A percentile compares a stretch with the other conserved stretches of the same genome.
Conservation (phyloP, 2,329 filamentous ascomycete genomes). For the Dactylellina parvicollis region DNA sequence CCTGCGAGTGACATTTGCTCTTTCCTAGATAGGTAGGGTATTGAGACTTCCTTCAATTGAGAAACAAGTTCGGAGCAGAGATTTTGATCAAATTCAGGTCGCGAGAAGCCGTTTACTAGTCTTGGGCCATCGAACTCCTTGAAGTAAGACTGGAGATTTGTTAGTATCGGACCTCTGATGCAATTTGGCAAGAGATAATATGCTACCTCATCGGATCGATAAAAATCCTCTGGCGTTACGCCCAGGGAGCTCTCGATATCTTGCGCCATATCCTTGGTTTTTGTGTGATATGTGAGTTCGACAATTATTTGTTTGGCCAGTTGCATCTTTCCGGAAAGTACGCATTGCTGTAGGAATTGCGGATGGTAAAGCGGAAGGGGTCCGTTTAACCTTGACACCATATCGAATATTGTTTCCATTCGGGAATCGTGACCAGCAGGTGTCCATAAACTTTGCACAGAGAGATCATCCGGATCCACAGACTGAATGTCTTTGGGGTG, state of each 20-base stretch:
- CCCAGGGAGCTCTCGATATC: constrained; percentile 45
- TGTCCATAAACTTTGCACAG: constrained; percentile 63
- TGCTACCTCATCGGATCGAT: constrained; percentile 63
- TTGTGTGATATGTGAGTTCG: constrained; percentile 36
- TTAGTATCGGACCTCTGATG: not conserved
- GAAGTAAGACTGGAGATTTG: constrained; percentile 54
- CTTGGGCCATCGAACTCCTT: constrained; percentile 20
- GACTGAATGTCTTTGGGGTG: constrained; percentile 78
- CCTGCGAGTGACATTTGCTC: constrained; percentile 87
- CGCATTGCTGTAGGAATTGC: constrained; percentile 86
- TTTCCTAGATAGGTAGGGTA: constrained; percentile 82
- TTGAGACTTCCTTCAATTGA: constrained; percentile 75
- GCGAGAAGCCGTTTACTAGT: constrained; percentile 45
- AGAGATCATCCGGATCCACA: constrained; percentile 53
- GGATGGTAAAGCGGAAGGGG: constrained; percentile 91
- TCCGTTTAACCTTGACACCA: constrained; percentile 84
- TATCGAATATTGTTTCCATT: constrained; percentile 77
- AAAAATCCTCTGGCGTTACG: constrained; percentile 65
- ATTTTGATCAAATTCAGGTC: constrained; percentile 72
- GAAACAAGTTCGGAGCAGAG: constrained; percentile 77
- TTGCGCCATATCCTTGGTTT: constrained; percentile 34
- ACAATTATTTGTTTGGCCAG: constrained; percentile 67
- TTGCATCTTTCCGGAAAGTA: constrained; percentile 78
- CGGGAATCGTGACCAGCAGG: constrained; percentile 64
- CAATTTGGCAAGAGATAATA: not conserved